Conservation (phyloP, 106 monocot genomes). For the Dendrobium catenatum region DNA sequence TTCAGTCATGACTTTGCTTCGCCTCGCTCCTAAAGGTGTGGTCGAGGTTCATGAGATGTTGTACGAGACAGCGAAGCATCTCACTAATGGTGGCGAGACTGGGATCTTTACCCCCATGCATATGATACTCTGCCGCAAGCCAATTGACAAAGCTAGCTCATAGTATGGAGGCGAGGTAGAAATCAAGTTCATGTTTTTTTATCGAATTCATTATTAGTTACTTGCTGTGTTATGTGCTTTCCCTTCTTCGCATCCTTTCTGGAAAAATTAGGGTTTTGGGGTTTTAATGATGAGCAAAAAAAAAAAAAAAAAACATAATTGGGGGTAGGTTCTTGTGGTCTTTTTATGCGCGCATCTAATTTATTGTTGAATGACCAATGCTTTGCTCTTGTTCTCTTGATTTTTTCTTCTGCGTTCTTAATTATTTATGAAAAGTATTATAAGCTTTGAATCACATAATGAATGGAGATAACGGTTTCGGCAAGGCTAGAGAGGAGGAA, state of each 20-base stretch:
- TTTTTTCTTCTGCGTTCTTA: background rate
- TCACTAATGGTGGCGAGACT: slow-evolving; percentile 53
- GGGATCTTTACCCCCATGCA: slow-evolving; percentile 78
- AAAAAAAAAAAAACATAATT: background rate
- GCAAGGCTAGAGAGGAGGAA: background rate
- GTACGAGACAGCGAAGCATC: slow-evolving; percentile 51
- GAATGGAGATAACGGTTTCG: background rate
- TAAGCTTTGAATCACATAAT: too few species aligned
- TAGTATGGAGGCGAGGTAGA: background rate
- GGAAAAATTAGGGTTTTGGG: background rate
- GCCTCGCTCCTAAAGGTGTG: slow-evolving; percentile 59
- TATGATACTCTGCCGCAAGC: slow-evolving; percentile 68
- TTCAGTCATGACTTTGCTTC: slow-evolving; percentile 25
- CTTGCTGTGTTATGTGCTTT: background rate
- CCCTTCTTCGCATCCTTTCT: background rate
- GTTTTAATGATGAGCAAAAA: background rate
- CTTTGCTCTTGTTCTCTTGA: background rate
- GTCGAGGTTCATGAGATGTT: slow-evolving; percentile 80
- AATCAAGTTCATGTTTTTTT: background rate
- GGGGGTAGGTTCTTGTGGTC: background rate
- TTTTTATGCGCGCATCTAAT: background rate
- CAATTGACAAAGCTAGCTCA: background rate
- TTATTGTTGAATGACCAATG: background rate
- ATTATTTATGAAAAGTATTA: background rate
- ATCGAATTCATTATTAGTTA: background rate